phyloP scores from a whole-genome alignment of 2,329 filamentous ascomycete species.

The Blumeria graminis region DNA sequence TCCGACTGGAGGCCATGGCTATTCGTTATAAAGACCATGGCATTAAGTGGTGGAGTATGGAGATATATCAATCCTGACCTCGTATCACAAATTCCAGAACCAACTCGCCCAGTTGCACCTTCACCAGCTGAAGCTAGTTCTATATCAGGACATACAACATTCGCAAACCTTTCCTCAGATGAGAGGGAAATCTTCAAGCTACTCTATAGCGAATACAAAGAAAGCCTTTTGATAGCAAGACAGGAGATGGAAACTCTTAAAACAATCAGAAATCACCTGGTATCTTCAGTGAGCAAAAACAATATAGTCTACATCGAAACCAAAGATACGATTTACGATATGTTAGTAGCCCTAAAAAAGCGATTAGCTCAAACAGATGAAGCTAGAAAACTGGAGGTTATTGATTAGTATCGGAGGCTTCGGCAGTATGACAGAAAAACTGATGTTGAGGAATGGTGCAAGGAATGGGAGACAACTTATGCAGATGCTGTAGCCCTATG shows the following conservation, averaged over 20 bases:
- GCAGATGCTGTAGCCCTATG: background rate
- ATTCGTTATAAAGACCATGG: background rate
- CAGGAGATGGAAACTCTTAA: background rate
- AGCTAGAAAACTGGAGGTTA: background rate
- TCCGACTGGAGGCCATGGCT: background rate
- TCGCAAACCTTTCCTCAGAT: background rate
- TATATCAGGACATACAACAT: background rate
- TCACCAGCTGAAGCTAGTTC: background rate
- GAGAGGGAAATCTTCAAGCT: background rate
- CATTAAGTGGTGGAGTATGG: background rate
- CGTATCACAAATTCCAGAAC: background rate
- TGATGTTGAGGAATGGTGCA: background rate
- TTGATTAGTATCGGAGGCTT: background rate
- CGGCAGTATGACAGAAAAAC: background rate
- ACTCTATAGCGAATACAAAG: background rate
- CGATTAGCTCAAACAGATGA: background rate
- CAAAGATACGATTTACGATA: background rate
- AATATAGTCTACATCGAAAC: slow-evolving; percentile 1
- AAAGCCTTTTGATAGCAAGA: background rate
- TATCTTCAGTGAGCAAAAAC: background rate
- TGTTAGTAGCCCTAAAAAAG: background rate
- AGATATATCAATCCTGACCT: background rate
- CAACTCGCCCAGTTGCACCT: background rate
- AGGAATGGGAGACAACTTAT: slow-evolving; percentile 1
- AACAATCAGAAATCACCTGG: background rate